A percentile compares a stretch with the other conserved stretches of the same genome.
Evolutionary conservation across 1,284 basidiomycete species (phyloP).

Genomic region (Trametes sp.): DNA sequence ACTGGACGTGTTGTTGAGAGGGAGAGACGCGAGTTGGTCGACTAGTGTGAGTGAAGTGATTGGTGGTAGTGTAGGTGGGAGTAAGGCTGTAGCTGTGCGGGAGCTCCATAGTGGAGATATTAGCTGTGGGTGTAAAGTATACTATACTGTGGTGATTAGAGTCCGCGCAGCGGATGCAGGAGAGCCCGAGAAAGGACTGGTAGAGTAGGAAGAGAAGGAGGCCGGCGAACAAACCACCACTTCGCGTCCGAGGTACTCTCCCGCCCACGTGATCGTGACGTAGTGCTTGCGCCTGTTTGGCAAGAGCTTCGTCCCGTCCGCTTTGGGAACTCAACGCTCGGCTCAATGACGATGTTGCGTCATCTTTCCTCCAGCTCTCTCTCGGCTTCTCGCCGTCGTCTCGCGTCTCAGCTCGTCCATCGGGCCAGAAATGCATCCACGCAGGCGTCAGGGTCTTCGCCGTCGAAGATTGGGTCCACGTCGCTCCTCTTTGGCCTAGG

Average conservation of each 20-base stretch:
- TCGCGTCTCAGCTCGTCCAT: no score
- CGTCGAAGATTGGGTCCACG: constrained; percentile 6
- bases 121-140: constrained; percentile 24
- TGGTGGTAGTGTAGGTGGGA: constrained; percentile 21
- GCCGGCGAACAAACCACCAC: constrained; percentile 16
- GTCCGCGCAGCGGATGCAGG: constrained; percentile 24
- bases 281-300: constrained; percentile 26
- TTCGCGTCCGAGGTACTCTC: constrained; percentile 15
- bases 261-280: constrained; percentile 19
- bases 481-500: constrained; percentile 41
- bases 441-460: neutral
- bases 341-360: constrained; percentile 22
- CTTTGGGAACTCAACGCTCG: constrained; percentile 35
- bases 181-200: constrained; percentile 24
- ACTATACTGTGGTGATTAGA: constrained; percentile 23
- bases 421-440: constrained; percentile 2
- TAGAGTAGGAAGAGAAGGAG: constrained; percentile 17
- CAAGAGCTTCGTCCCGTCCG: constrained; percentile 27
- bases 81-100: constrained; percentile 38
- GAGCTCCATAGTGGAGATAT: constrained; percentile 34
- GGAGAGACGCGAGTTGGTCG: constrained; percentile 26
- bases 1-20: constrained; percentile 20
- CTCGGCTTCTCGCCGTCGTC: neutral
- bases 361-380: constrained; percentile 10
- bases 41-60: constrained; percentile 12